Evolutionary conservation across 2,329 filamentous ascomycete genomes (phyloP).

Genomic region (Colletotrichum sansevieriae): DNA sequence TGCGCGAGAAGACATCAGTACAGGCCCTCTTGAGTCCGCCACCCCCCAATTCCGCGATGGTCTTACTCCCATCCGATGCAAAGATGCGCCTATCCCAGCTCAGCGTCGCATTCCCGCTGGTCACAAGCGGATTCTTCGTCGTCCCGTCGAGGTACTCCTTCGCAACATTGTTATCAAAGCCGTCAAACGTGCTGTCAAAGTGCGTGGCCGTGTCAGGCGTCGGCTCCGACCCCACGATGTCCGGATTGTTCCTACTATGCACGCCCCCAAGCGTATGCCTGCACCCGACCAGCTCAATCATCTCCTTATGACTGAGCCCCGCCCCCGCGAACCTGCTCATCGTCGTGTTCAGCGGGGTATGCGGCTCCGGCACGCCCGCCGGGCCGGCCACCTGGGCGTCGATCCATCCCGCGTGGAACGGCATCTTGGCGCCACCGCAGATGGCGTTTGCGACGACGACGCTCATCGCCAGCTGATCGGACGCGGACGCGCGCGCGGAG

Average conservation of each 20-base stretch:
- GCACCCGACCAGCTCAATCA: conserved; percentile 47
- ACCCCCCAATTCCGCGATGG: conserved; percentile 55
- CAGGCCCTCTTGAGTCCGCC: conserved; percentile 54
- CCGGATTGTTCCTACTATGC: conserved; percentile 45
- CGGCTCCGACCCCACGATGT: conserved; percentile 42
- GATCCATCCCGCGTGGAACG: conserved; percentile 45
- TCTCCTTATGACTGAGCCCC: conserved; percentile 45
- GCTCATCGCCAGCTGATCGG: conserved; percentile 51
- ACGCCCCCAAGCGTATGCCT: conserved; percentile 47
- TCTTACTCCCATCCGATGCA: conserved; percentile 51
- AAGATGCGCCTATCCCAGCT: conserved; percentile 45
- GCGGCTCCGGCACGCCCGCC: conserved; percentile 46
- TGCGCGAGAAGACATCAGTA: conserved; percentile 47
- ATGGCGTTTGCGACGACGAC: conserved; percentile 45
- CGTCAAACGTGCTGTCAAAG: conserved; percentile 48
- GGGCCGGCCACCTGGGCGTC: conserved; percentile 46
- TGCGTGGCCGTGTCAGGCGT: conserved; percentile 50
- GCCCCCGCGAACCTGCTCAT: conserved; percentile 43
- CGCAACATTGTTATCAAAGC: conserved; percentile 45
- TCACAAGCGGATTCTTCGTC: conserved; percentile 44
- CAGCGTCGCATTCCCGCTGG: conserved; percentile 44
- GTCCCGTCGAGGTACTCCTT: conserved; percentile 43
- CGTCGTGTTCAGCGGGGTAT: conserved; percentile 44
- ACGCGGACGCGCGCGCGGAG: conserved; percentile 42
- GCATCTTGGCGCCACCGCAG: conserved; percentile 45